Evolutionary conservation across 495 filamentous ascomycete species (phyloP).

Genomic region (Podospora appendiculata): DNA sequence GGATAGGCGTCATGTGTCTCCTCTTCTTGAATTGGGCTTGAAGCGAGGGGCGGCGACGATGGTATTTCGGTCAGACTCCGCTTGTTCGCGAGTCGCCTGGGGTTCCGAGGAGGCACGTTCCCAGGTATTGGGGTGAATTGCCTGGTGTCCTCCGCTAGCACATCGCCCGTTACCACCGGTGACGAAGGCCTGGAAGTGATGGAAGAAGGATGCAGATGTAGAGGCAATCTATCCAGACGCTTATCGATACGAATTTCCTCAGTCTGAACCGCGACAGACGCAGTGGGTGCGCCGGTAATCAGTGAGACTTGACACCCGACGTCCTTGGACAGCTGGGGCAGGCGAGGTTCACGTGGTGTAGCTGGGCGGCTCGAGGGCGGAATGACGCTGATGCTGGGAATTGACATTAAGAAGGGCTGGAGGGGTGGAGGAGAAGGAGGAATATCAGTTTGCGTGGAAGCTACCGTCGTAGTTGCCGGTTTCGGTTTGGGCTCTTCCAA

Average conservation of each 20-base stretch:
- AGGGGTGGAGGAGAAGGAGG: slow-evolving; percentile 19
- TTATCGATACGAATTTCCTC: slow-evolving; percentile 77
- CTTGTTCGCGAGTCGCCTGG: slow-evolving; percentile 38
- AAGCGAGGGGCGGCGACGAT: slow-evolving; percentile 35
- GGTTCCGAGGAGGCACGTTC: slow-evolving; percentile 44
- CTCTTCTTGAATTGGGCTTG: slow-evolving; percentile 10
- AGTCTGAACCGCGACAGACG: slow-evolving; percentile 75
- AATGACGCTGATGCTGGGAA: slow-evolving; percentile 55
- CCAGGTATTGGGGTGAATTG: slow-evolving; percentile 43
- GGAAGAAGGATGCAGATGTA: slow-evolving; percentile 69
- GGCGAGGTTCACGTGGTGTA: slow-evolving; percentile 43
- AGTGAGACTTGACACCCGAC: slow-evolving; percentile 48
- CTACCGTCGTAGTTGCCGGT: slow-evolving; percentile 26
- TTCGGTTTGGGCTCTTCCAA: slow-evolving; percentile 16
- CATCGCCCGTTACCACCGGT: slow-evolving; percentile 22
- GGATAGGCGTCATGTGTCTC: slow-evolving; percentile 62
- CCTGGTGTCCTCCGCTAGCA: slow-evolving; percentile 24
- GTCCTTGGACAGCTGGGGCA: slow-evolving; percentile 49
- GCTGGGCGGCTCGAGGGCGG: slow-evolving; percentile 47
- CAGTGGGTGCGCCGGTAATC: slow-evolving; percentile 35
- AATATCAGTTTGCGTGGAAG: slow-evolving; percentile 63
- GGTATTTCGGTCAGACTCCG: slow-evolving; percentile 38
- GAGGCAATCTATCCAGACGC: slow-evolving; percentile 63
- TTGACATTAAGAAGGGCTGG: slow-evolving; percentile 23
- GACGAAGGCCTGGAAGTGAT: slow-evolving; percentile 52